Evolutionary conservation across 495 filamentous ascomycete species (phyloP).

Genomic region (Penicillium argentinense): DNA sequence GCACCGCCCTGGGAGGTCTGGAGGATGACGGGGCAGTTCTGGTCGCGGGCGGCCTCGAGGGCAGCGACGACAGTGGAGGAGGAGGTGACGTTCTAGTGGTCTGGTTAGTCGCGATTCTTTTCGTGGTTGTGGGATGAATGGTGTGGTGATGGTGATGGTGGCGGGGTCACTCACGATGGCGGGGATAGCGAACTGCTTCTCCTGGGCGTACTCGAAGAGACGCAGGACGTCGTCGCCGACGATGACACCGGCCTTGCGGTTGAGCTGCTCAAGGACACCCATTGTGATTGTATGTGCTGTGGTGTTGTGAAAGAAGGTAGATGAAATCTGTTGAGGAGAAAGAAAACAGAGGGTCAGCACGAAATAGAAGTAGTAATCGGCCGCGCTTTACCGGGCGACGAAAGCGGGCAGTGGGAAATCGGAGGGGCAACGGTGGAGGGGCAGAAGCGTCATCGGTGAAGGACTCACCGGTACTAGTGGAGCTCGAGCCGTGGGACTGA

Average conservation of each 20-base stretch:
- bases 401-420: conserved; percentile 29
- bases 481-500: conserved; percentile 20
- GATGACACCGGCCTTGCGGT: conserved; percentile 81
- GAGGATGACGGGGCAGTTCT: conserved; percentile 83
- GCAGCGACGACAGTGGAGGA: conserved; percentile 84
- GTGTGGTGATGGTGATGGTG: neutral
- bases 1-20: conserved; percentile 93
- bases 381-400: conserved; percentile 23
- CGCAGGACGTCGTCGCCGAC: conserved; percentile 76
- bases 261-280: conserved; percentile 66
- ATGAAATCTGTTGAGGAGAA: conserved; percentile 2
- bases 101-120: neutral
- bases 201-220: conserved; percentile 83
- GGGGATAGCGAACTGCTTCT: conserved; percentile 86
- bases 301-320: conserved; percentile 4
- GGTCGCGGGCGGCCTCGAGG: conserved; percentile 90
- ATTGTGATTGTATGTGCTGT: conserved; percentile 47
- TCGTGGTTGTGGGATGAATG: neutral
- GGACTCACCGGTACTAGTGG: conserved; percentile 27
- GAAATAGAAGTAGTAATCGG: conserved; percentile 11
- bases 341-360: conserved; percentile 10
- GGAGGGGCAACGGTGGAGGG: conserved; percentile 27
- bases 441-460: conserved; percentile 29
- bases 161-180: conserved; percentile 66
- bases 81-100: conserved; percentile 74